Percentiles rank a stretch among this genome's conserved stretches.
Evolutionary conservation across 805 yeast genomes (phyloP).

Genomic region (Barnettozyma pratensis): DNA sequence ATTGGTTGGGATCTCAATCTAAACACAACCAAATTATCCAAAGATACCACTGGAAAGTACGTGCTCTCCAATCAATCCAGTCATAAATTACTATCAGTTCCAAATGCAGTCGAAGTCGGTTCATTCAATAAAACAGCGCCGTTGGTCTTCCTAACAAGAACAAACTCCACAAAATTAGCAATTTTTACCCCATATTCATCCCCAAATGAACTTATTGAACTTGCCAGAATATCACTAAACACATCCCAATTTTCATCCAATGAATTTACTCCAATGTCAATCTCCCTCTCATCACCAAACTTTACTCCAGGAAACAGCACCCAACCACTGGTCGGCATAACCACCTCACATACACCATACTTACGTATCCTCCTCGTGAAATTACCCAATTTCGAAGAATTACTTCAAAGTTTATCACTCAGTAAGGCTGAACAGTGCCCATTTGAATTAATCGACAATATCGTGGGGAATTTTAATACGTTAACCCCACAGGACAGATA

Average conservation of each 20-base stretch:
- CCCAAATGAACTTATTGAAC: slow-evolving; percentile 26
- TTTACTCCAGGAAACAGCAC: slow-evolving; percentile 2
- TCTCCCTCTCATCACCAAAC: slow-evolving; percentile 25
- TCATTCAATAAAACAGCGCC: slow-evolving; percentile 24
- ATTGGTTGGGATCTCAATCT: slow-evolving; percentile 56
- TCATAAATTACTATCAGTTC: slow-evolving; percentile 39
- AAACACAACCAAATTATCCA: slow-evolving; percentile 30
- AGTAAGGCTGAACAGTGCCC: slow-evolving; percentile 3
- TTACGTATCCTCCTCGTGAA: slow-evolving; percentile 59
- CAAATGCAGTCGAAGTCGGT: slow-evolving; percentile 45
- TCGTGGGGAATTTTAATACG: slow-evolving; percentile 41
- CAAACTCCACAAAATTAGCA: slow-evolving; percentile 54
- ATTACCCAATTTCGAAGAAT: slow-evolving; percentile 29
- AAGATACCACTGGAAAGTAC: slow-evolving; percentile 5
- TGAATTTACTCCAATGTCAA: slow-evolving; percentile 54
- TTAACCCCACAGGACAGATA: slow-evolving; percentile 66
- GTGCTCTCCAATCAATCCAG: slow-evolving; percentile 10
- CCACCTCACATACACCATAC: slow-evolving; percentile 75
- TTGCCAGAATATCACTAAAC: slow-evolving; percentile 52
- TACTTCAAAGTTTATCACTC: neutral
- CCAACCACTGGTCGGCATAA: slow-evolving; percentile 44
- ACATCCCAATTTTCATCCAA: slow-evolving; percentile 68
- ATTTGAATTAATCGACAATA: slow-evolving; percentile 18
- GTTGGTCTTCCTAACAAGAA: slow-evolving; percentile 48
- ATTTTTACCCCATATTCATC: slow-evolving; percentile 27